Percentiles rank a stretch among this genome's conserved stretches.
Evolutionary conservation across 179 eudicot genomes (phyloP).

Genomic region (Heliamphora pulchella): DNA sequence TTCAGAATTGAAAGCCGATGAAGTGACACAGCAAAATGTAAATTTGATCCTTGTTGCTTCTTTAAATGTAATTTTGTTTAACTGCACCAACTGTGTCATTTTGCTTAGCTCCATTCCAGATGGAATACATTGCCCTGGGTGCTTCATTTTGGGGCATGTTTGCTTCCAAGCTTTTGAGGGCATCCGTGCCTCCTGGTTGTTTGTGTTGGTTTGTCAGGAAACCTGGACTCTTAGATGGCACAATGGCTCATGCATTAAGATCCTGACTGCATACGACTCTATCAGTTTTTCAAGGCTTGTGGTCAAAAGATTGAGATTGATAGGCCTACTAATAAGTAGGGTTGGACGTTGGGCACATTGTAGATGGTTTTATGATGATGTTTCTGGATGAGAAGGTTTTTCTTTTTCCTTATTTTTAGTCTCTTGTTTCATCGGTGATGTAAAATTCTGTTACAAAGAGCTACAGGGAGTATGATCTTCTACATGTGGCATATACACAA

Average conservation of each 20-base stretch:
- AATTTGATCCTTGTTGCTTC: too few relatives aligned
- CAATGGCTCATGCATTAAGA: neutral
- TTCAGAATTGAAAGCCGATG: too few relatives aligned
- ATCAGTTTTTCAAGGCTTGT: neutral
- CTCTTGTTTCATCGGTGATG: neutral
- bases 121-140: neutral
- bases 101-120: neutral
- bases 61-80: too few relatives aligned
- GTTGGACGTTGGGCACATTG: neutral
- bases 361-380: neutral
- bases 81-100: neutral
- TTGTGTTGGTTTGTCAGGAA: neutral
- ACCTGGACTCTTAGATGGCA: neutral
- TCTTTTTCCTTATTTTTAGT: neutral
- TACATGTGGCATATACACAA: neutral
- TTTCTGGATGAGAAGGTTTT: neutral
- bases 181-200: neutral
- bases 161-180: neutral
- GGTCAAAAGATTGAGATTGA: neutral
- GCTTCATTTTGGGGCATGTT: neutral
- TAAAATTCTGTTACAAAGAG: neutral
- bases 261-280: neutral
- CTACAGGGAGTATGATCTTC: neutral
- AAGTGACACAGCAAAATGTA: too few relatives aligned
- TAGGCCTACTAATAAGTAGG: neutral